Percentiles rank a stretch among this genome's conserved stretches.
Conservation (phyloP, 768 basidiomycete genomes). For the Gautieria morchelliformis region DNA sequence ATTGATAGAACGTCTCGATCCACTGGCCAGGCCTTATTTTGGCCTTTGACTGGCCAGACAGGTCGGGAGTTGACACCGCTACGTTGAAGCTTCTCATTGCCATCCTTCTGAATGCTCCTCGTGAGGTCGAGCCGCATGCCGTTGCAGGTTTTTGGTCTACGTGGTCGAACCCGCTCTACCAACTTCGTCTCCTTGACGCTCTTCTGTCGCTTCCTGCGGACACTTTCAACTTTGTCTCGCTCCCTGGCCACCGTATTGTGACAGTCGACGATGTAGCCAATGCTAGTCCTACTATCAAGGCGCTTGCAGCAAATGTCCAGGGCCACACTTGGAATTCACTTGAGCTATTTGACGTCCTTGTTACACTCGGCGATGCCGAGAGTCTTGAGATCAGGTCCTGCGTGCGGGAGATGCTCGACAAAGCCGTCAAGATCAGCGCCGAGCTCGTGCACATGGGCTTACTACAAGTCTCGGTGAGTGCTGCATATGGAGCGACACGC, state of each 20-base stretch:
- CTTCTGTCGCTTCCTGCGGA: constrained; percentile 83
- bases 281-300: constrained; percentile 86
- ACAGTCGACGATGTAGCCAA: constrained; percentile 80
- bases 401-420: constrained; percentile 88
- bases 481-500: background rate
- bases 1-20: constrained; percentile 46
- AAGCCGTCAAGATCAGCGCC: constrained; percentile 86
- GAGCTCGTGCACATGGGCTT: constrained; percentile 92
- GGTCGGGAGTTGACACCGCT: constrained; percentile 80
- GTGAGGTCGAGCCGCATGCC: constrained; percentile 66
- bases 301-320: constrained; percentile 83
- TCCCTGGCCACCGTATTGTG: constrained; percentile 76
- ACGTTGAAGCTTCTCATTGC: constrained; percentile 84
- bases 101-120: constrained; percentile 74
- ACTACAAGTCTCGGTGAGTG: constrained; percentile 77
- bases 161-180: constrained; percentile 81
- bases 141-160: constrained; percentile 78
- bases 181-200: constrained; percentile 80
- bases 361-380: constrained; percentile 69
- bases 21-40: constrained; percentile 79
- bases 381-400: constrained; percentile 59
- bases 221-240: constrained; percentile 84
- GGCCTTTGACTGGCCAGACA: constrained; percentile 77
- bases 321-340: constrained; percentile 92
- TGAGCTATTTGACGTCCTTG: constrained; percentile 80